phyloP scores from a whole-genome alignment of 2,329 filamentous ascomycete genomes.

The Aspergillus sp. region DNA sequence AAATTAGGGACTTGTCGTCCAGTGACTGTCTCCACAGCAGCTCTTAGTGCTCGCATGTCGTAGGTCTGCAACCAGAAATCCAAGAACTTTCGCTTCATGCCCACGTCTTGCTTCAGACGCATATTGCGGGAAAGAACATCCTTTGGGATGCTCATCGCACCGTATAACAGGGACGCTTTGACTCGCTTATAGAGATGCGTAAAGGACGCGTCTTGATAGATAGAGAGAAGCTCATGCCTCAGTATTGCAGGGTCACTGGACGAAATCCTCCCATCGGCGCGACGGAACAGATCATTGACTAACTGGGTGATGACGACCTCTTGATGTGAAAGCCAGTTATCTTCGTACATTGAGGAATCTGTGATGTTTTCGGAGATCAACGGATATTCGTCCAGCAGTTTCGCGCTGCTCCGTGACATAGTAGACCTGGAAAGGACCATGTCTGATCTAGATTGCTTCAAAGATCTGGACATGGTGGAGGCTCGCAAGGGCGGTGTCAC shows the following conservation, averaged over 20 bases:
- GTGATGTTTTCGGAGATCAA: conserved; percentile 54
- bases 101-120: conserved; percentile 56
- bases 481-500: neutral
- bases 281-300: conserved; percentile 54
- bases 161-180: conserved; percentile 58
- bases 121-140: conserved; percentile 46
- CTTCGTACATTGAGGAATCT: conserved; percentile 60
- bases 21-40: conserved; percentile 57
- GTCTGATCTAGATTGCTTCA: conserved; percentile 20
- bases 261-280: conserved; percentile 19
- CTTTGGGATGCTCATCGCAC: conserved; percentile 56
- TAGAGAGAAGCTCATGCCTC: conserved; percentile 48
- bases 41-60: conserved; percentile 48
- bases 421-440: conserved; percentile 27
- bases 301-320: conserved; percentile 61
- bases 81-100: conserved; percentile 55
- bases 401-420: conserved; percentile 26
- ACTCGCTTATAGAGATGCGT: conserved; percentile 54
- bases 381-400: conserved; percentile 44
- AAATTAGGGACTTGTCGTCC: conserved; percentile 49
- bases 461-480: conserved; percentile 12
- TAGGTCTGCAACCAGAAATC: conserved; percentile 60
- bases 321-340: conserved; percentile 61
- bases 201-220: conserved; percentile 55
- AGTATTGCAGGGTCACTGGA: conserved; percentile 31